A percentile compares a stretch with the other conserved stretches of the same genome.
phyloP scores from a whole-genome alignment of 2,329 filamentous ascomycete species.

The Sclerotinia sclerotiorum region DNA sequence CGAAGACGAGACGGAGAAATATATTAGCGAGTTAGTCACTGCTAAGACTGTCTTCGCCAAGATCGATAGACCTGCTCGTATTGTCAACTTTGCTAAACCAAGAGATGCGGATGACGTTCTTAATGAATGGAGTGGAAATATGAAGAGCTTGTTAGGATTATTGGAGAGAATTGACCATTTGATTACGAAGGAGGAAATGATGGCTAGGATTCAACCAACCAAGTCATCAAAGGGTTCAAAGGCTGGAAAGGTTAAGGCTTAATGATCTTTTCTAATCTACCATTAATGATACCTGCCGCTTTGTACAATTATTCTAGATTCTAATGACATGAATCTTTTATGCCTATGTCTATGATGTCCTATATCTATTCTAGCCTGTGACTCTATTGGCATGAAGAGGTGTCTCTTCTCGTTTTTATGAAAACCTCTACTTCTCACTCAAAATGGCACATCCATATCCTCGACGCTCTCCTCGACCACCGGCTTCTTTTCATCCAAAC shows the following conservation, averaged over 20 bases:
- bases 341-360: conserved; percentile 23
- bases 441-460: conserved; percentile 70
- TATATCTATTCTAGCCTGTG: conserved; percentile 17
- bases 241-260: conserved; percentile 42
- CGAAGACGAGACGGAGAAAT: conserved; percentile 97
- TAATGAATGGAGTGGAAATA: conserved; percentile 98
- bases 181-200: conserved; percentile 99
- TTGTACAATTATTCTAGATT: conserved; percentile 41
- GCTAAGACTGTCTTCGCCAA: conserved; percentile 98
- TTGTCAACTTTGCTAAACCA: conserved; percentile 93
- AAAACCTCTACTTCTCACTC: not conserved
- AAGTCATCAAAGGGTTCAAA: conserved; percentile 38
- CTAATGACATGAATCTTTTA: conserved; percentile 35
- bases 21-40: conserved; percentile 95
- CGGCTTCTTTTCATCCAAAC: conserved; percentile 44
- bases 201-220: conserved; percentile 86
- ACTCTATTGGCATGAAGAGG: not conserved
- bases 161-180: conserved; percentile 93
- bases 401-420: conserved; percentile 2
- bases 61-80: conserved; percentile 88
- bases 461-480: conserved; percentile 60
- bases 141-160: conserved; percentile 85
- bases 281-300: conserved; percentile 32
- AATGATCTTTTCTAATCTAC: conserved; percentile 23
- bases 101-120: conserved; percentile 92